These are phyloP conservation scores for Aspergillus sp. DNA, from an alignment of 2,329 filamentous ascomycete species.

Conservation along the genomic window DNA sequence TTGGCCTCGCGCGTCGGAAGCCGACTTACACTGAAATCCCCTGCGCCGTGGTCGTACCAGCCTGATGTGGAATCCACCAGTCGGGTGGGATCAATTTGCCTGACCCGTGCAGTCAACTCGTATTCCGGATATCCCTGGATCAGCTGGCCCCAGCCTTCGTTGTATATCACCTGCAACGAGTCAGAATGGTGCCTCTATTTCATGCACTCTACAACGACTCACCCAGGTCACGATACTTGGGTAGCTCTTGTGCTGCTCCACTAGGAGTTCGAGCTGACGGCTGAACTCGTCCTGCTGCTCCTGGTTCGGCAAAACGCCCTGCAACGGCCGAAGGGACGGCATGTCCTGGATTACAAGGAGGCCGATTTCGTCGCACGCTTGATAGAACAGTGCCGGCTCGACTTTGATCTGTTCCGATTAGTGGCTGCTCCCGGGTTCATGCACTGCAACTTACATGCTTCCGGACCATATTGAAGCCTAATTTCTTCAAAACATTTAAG, in stretches of 20 bases:
- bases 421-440: neutral
- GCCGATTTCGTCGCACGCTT: constrained; percentile 57
- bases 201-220: constrained; percentile 8
- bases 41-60: constrained; percentile 59
- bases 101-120: constrained; percentile 46
- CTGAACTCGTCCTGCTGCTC: constrained; percentile 55
- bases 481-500: constrained; percentile 51
- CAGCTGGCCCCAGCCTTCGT: constrained; percentile 62
- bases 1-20: neutral
- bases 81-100: constrained; percentile 52
- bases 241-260: constrained; percentile 56
- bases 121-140: constrained; percentile 46
- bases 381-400: constrained; percentile 58
- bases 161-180: constrained; percentile 51
- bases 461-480: constrained; percentile 62
- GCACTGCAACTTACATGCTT: constrained; percentile 49
- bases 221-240: constrained; percentile 58
- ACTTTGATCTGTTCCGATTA: constrained; percentile 49
- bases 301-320: constrained; percentile 30
- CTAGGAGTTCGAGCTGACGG: constrained; percentile 52
- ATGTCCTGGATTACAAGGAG: constrained; percentile 63
- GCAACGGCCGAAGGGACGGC: constrained; percentile 47
- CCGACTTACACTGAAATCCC: constrained; percentile 46
- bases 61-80: constrained; percentile 55
- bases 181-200: neutral